These are phyloP conservation scores for Boletus sensibilis DNA, from an alignment of 768 basidiomycete species.

Conservation along the genomic window DNA sequence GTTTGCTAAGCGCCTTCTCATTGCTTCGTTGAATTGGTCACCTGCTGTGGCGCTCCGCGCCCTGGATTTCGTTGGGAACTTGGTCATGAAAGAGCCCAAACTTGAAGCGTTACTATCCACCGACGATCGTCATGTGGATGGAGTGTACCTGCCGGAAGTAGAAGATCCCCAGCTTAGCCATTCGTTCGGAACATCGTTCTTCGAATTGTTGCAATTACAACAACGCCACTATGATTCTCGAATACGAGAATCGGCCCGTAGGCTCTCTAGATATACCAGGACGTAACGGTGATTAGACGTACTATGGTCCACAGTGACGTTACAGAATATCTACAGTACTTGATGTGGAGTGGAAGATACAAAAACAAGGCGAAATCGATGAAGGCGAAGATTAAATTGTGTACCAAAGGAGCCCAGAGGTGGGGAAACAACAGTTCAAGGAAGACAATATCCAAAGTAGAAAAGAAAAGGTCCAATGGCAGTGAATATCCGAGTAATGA, in stretches of 20 bases:
- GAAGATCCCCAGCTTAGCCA: conserved; percentile 86
- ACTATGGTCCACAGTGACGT: conserved; percentile 29
- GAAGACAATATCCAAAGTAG: conserved; percentile 32
- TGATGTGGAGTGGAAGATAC: conserved; percentile 21
- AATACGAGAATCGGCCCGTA: conserved; percentile 66
- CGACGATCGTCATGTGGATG: conserved; percentile 82
- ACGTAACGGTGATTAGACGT: conserved; percentile 33
- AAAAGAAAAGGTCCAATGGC: conserved; percentile 17
- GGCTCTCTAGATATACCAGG: conserved; percentile 47
- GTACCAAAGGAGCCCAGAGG: conserved; percentile 10
- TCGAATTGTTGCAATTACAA: conserved; percentile 72
- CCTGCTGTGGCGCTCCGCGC: conserved; percentile 60
- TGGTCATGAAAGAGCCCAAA: conserved; percentile 76
- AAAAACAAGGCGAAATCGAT: conserved; percentile 16
- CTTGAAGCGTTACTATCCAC: conserved; percentile 84
- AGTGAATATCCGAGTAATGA: conserved; percentile 20
- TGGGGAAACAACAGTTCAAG: conserved; percentile 20
- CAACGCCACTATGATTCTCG: conserved; percentile 61
- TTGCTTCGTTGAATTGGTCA: conserved; percentile 80
- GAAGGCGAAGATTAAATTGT: conserved; percentile 21
- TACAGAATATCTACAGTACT: conserved; percentile 36
- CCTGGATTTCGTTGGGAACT: conserved; percentile 67
- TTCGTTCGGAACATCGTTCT: conserved; percentile 83
- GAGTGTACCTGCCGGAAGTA: conserved; percentile 79
- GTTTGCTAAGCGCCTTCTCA: conserved; percentile 89